Evolutionary conservation across 345 rosid genomes (phyloP).

Genomic region (Nasturtium officinale): DNA sequence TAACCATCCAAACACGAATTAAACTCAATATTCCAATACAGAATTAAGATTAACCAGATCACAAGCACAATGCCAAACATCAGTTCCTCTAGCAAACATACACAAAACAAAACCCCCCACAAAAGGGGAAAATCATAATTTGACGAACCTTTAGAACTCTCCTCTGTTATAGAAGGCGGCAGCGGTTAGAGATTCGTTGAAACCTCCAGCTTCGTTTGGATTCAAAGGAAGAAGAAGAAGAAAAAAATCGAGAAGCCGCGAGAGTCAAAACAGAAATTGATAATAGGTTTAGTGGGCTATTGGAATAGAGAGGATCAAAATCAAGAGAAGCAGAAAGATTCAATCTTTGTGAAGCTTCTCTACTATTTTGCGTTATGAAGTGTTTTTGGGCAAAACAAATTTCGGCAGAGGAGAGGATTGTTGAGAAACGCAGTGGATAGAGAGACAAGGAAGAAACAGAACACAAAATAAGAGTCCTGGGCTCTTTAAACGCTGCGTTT

Average conservation of each 20-base stretch:
- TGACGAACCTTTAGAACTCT: constrained; percentile 19
- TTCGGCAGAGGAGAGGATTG: constrained; percentile 38
- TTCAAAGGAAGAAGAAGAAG: constrained; percentile 7
- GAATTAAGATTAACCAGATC: constrained; percentile 34
- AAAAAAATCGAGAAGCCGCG: constrained; percentile 20
- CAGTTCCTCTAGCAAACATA: constrained; percentile 10
- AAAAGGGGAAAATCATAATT: neutral
- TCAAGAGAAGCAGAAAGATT: neutral
- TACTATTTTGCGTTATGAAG: neutral
- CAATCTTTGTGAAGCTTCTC: constrained; percentile 24
- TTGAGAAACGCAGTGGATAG: constrained; percentile 41
- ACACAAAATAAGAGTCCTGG: neutral
- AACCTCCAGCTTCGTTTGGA: constrained; percentile 27
- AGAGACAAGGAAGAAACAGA: constrained; percentile 14
- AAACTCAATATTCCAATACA: constrained; percentile 19
- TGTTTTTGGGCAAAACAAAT: constrained; percentile 18
- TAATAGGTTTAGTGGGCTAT: neutral
- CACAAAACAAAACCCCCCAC: neutral
- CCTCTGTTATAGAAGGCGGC: neutral
- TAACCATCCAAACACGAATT: constrained; percentile 20
- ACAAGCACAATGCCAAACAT: constrained; percentile 43
- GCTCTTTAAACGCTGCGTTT: constrained; percentile 24
- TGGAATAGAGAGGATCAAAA: neutral
- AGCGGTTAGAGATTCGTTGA: constrained; percentile 3
- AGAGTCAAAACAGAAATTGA: constrained; percentile 8